Conservation (phyloP, 2,329 filamentous ascomycete species). For the Davidsoniella eucalypti region DNA sequence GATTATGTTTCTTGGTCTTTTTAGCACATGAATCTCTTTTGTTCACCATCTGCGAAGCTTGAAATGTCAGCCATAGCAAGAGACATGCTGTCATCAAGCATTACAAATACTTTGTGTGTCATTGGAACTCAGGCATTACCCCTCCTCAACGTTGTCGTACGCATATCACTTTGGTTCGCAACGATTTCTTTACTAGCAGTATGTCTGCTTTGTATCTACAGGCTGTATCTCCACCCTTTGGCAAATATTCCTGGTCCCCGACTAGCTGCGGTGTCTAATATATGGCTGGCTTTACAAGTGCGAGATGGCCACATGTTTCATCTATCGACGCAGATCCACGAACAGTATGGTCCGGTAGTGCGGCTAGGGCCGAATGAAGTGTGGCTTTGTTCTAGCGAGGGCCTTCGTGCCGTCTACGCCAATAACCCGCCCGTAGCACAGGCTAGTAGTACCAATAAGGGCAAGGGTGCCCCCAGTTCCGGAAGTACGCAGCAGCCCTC, state of each 20-base stretch:
- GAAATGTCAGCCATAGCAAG: no score
- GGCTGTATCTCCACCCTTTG: slow-evolving; percentile 28
- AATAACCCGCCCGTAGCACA: background rate
- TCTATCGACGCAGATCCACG: slow-evolving; percentile 29
- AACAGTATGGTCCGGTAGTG: slow-evolving; percentile 32
- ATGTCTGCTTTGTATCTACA: slow-evolving; percentile 18
- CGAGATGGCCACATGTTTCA: slow-evolving; percentile 26
- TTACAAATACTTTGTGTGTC: no score
- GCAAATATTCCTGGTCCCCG: slow-evolving; percentile 29
- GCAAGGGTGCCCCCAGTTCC: no score
- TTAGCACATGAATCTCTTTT: no score
- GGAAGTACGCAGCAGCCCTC: background rate
- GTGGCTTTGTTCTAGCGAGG: slow-evolving; percentile 33
- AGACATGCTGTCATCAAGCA: no score
- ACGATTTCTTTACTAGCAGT: no score
- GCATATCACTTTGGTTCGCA: no score
- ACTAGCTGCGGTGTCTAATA: slow-evolving; percentile 28
- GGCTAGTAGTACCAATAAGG: no score
- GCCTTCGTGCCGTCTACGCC: slow-evolving; percentile 31
- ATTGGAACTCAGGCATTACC: no score
- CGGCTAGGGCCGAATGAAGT: slow-evolving; percentile 37
- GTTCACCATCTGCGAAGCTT: no score
- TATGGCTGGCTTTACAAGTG: slow-evolving; percentile 32
- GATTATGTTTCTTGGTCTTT: no score
- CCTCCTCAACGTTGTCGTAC: no score